These are phyloP conservation scores for Botrytis tulipae DNA, from an alignment of 2,329 filamentous ascomycete species.

Conservation along the genomic window DNA sequence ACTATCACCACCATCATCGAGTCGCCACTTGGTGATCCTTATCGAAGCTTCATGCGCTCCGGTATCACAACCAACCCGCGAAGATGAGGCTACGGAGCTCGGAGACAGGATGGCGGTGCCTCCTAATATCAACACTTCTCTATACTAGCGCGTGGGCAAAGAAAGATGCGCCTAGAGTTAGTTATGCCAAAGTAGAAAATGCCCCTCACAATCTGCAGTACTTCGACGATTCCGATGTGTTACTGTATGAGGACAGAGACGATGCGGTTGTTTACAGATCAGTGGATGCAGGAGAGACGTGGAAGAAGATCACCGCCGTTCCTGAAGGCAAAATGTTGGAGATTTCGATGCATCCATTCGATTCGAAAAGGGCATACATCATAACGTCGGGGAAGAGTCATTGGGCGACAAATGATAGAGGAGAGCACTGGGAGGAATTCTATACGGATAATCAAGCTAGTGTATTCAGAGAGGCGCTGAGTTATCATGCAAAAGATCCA, in stretches of 20 bases:
- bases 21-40: conserved; percentile 29
- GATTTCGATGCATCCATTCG: conserved; percentile 74
- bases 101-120: conserved; percentile 35
- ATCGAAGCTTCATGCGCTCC: conserved; percentile 37
- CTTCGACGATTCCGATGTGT: conserved; percentile 83
- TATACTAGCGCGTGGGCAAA: conserved; percentile 33
- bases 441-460: conserved; percentile 58
- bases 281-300: conserved; percentile 73
- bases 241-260: conserved; percentile 69
- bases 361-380: conserved; percentile 76
- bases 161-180: conserved; percentile 58
- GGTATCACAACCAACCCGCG: conserved; percentile 27
- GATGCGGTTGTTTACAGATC: conserved; percentile 72
- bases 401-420: conserved; percentile 80
- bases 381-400: conserved; percentile 68
- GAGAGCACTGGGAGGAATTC: conserved; percentile 78
- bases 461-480: conserved; percentile 55
- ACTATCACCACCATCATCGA: conserved; percentile 1
- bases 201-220: conserved; percentile 73
- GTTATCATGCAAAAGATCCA: conserved; percentile 80
- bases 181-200: conserved; percentile 63
- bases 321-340: conserved; percentile 60
- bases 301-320: conserved; percentile 65
- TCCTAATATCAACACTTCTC: conserved; percentile 36
- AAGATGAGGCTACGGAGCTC: conserved; percentile 38